Evolutionary conservation across 345 rosid genomes (phyloP).

Genomic region (Brassica juncea): DNA sequence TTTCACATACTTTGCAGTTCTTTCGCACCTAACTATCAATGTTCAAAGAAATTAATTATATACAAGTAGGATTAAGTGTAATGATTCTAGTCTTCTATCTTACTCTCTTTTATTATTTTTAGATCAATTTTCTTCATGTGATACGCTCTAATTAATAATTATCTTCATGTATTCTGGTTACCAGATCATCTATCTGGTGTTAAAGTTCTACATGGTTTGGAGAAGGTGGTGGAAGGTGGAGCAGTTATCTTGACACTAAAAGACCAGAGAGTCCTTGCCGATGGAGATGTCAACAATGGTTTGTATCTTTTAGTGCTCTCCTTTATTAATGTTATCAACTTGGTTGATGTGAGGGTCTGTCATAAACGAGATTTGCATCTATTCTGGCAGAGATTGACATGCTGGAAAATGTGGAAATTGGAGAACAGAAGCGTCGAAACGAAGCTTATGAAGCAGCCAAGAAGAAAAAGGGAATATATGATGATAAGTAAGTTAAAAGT

Average conservation of each 20-base stretch:
- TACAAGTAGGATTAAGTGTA: not conserved
- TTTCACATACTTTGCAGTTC: not conserved
- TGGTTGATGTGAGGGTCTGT: constrained; percentile 35
- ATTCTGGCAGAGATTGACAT: constrained; percentile 75
- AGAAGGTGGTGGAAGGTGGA: constrained; percentile 92
- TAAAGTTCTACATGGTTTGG: constrained; percentile 88
- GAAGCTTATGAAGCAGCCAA: constrained; percentile 92
- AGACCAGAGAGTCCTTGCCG: constrained; percentile 84
- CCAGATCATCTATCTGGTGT: constrained; percentile 82
- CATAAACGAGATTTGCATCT: constrained; percentile 46
- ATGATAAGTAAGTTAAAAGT: constrained; percentile 64
- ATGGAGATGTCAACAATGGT: constrained; percentile 90
- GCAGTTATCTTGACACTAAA: constrained; percentile 93
- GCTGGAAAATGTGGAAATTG: constrained; percentile 98
- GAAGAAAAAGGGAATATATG: constrained; percentile 75
- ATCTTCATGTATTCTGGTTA: constrained; percentile 19
- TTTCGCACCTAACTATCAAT: not conserved
- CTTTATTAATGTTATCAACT: constrained; percentile 17
- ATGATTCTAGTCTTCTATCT: not conserved
- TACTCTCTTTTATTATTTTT: constrained; percentile 3
- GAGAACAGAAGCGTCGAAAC: constrained; percentile 88
- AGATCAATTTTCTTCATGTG: constrained; percentile 17
- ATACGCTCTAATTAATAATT: constrained; percentile 22
- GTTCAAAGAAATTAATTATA: not conserved
- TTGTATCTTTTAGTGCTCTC: constrained; percentile 33